These are phyloP conservation scores for Gossypium davidsonii DNA, from an alignment of 441 rosid genomes.

Conservation along the genomic window DNA sequence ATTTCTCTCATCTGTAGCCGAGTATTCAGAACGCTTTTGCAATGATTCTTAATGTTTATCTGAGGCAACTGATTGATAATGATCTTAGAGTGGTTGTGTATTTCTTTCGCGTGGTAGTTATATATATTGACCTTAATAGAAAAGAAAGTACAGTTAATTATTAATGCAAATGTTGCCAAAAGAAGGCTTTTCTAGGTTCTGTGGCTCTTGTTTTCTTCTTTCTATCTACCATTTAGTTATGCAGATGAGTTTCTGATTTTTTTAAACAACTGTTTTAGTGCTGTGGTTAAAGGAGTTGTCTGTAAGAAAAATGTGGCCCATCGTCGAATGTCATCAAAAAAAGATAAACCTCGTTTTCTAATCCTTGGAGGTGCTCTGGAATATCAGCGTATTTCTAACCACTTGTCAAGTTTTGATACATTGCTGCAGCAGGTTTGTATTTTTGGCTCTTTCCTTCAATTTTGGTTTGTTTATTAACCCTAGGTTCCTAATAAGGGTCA, in stretches of 20 bases:
- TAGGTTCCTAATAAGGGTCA: constrained; percentile 10
- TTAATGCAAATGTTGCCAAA: constrained; percentile 9
- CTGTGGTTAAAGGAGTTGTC: constrained; percentile 72
- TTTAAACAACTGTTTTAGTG: constrained; percentile 26
- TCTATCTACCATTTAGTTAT: constrained; percentile 11
- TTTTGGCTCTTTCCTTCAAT: constrained; percentile 21
- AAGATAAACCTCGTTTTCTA: constrained; percentile 67
- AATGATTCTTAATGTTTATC: constrained; percentile 3
- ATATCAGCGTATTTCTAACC: constrained; percentile 73
- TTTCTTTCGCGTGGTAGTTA: neutral
- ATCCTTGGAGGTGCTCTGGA: constrained; percentile 81
- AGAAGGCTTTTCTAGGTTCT: neutral
- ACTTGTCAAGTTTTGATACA: constrained; percentile 72
- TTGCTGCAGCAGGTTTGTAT: constrained; percentile 68
- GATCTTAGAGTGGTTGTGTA: neutral
- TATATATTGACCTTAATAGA: constrained; percentile 1
- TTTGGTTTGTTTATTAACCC: constrained; percentile 15
- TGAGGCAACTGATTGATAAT: neutral
- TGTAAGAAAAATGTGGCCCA: constrained; percentile 85
- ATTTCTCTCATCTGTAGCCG: neutral
- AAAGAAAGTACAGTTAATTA: neutral
- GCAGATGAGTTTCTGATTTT: constrained; percentile 32
- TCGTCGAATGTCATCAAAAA: constrained; percentile 70
- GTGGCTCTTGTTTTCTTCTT: neutral
- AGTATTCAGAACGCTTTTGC: neutral